Percentiles rank a stretch among this genome's conserved stretches.
These are phyloP conservation scores for Keithomyces neogunnii DNA, from an alignment of 2,329 filamentous ascomycete species.

Conservation along the genomic window DNA sequence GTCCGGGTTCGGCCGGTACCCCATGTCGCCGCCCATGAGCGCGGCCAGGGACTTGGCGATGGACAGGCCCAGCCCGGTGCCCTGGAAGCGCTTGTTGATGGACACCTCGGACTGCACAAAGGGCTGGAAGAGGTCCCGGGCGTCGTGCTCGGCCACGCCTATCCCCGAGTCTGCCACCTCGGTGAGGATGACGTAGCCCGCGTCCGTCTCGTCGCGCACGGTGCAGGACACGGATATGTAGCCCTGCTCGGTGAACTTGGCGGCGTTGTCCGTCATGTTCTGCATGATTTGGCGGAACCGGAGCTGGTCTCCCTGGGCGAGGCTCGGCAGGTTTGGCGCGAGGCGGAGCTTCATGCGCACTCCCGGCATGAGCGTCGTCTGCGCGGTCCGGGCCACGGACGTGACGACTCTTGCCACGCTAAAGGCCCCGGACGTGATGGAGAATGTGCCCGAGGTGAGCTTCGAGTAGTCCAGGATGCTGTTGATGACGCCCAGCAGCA, in stretches of 20 bases:
- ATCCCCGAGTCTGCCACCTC: constrained; percentile 47
- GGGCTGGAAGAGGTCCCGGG: constrained; percentile 42
- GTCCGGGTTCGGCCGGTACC: constrained; percentile 33
- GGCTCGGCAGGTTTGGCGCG: constrained; percentile 36
- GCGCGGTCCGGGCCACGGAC: constrained; percentile 41
- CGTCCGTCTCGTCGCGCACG: constrained; percentile 30
- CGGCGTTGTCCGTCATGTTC: constrained; percentile 52
- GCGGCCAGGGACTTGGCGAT: constrained; percentile 49
- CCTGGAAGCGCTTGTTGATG: constrained; percentile 38
- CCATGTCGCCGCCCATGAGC: constrained; percentile 43
- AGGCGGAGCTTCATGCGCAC: constrained; percentile 37
- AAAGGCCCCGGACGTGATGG: constrained; percentile 44
- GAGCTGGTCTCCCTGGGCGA: constrained; percentile 47
- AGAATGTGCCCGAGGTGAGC: constrained; percentile 50
- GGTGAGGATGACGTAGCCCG: constrained; percentile 37
- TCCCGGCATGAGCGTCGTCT: constrained; percentile 34
- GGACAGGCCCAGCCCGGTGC: constrained; percentile 47
- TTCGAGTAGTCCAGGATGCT: constrained; percentile 62
- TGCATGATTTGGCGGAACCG: constrained; percentile 55
- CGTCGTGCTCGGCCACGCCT: constrained; percentile 36
- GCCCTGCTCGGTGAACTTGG: constrained; percentile 52
- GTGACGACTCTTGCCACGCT: constrained; percentile 35
- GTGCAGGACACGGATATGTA: constrained; percentile 36
- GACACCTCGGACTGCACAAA: constrained; percentile 45
- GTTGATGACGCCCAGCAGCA: constrained; percentile 54